These are phyloP conservation scores for Salix brachista DNA, from an alignment of 345 rosid species.

Conservation along the genomic window DNA sequence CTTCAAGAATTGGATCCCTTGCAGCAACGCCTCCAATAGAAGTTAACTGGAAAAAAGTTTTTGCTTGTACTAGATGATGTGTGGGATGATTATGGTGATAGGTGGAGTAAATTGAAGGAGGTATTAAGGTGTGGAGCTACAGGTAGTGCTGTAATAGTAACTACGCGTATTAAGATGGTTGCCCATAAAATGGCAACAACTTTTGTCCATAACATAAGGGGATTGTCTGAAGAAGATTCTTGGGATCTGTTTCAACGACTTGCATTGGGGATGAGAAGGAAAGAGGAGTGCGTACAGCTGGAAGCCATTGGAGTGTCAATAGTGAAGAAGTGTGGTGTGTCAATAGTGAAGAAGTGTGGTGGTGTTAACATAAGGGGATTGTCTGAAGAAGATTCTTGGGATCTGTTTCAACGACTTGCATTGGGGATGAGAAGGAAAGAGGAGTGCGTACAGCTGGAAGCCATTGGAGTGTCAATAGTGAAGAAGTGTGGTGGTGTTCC, in stretches of 20 bases:
- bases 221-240: slow-evolving; percentile 11
- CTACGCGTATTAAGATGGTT: background rate
- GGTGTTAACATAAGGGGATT: too few relatives aligned
- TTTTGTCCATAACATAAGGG: background rate
- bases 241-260: slow-evolving; percentile 5
- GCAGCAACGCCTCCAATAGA: background rate
- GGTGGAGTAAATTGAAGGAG: background rate
- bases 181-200: slow-evolving; percentile 1
- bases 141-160: background rate
- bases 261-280: background rate
- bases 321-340: slow-evolving; percentile 11
- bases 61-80: slow-evolving; percentile 10
- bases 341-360: slow-evolving; percentile 12
- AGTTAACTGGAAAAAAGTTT: background rate
- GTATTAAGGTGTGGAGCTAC: background rate
- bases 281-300: background rate
- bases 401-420: background rate
- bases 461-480: slow-evolving; percentile 9
- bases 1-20: background rate
- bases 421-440: background rate
- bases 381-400: slow-evolving; percentile 12
- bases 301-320: slow-evolving; percentile 11
- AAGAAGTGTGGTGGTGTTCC: slow-evolving; percentile 18
- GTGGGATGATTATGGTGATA: background rate
- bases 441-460: background rate